phyloP scores from a whole-genome alignment of 1,284 basidiomycete genomes.

The Pterulicium gracile region DNA sequence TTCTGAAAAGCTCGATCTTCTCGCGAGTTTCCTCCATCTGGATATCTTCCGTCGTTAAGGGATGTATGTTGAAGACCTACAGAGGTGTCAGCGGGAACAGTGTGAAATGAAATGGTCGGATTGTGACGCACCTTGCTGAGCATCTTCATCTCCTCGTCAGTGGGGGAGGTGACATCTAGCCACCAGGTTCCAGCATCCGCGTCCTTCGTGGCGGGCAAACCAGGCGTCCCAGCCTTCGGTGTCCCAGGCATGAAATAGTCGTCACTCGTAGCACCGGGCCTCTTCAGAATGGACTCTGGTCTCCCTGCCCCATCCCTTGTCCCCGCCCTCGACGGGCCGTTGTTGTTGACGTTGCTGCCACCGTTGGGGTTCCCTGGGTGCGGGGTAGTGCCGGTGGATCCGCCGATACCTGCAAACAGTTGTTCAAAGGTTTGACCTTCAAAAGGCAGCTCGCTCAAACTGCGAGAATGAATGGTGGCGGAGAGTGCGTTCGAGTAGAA shows the following conservation, averaged over 20 bases:
- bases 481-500: slow-evolving; percentile 95
- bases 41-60: slow-evolving; percentile 98
- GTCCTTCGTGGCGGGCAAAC: slow-evolving; percentile 22
- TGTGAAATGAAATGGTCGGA: slow-evolving; percentile 5
- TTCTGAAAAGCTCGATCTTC: slow-evolving; percentile 98
- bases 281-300: slow-evolving; percentile 4
- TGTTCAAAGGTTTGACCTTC: slow-evolving; percentile 93
- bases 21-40: slow-evolving; percentile 99
- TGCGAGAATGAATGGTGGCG: slow-evolving; percentile 91
- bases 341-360: neutral
- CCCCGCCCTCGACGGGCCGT: neutral
- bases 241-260: slow-evolving; percentile 7
- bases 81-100: slow-evolving; percentile 2
- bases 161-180: slow-evolving; percentile 91
- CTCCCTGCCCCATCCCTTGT: slow-evolving; percentile 3
- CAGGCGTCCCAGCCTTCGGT: slow-evolving; percentile 10
- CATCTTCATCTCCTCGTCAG: slow-evolving; percentile 97
- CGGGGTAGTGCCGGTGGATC: neutral
- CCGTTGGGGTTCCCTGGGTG: neutral
- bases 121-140: slow-evolving; percentile 72
- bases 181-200: slow-evolving; percentile 88
- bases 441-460: slow-evolving; percentile 86
- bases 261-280: slow-evolving; percentile 8
- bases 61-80: slow-evolving; percentile 94
- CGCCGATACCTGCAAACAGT: slow-evolving; percentile 58